Conservation (phyloP, 768 basidiomycete genomes). For the Pisolithus orientalis region DNA sequence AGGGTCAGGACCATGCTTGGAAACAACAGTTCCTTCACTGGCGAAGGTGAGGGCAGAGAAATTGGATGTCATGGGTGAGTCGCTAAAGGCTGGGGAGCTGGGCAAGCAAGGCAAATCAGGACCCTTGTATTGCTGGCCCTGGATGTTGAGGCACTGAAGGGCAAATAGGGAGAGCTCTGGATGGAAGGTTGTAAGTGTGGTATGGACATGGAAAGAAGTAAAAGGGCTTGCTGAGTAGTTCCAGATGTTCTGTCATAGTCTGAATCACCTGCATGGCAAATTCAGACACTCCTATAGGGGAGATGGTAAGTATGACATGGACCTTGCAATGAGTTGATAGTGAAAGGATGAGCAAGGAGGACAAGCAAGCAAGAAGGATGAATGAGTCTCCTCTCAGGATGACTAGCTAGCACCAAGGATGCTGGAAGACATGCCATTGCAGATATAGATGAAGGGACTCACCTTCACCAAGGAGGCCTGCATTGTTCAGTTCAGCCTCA, state of each 20-base stretch:
- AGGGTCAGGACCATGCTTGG: conserved; percentile 15
- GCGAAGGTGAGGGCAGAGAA: conserved; percentile 1
- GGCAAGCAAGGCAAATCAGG: neutral
- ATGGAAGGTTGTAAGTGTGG: conserved; percentile 2
- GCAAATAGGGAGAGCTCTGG: conserved; percentile 1
- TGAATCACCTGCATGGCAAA: neutral
- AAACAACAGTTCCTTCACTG: conserved; percentile 1
- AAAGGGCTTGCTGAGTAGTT: neutral
- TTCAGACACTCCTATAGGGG: neutral
- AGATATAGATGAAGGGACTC: conserved; percentile 20
- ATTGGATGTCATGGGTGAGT: neutral
- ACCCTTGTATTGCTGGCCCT: neutral
- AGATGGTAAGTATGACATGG: neutral
- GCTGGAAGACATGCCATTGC: neutral
- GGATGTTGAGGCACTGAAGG: neutral
- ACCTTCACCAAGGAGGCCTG: conserved; percentile 20
- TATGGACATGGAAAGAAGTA: neutral
- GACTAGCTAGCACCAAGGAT: too few relatives aligned
- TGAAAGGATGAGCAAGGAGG: too few relatives aligned
- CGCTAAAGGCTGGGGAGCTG: neutral
- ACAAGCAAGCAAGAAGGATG: too few relatives aligned
- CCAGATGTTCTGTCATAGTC: neutral
- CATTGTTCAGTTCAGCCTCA: conserved; percentile 1
- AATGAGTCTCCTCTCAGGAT: too few relatives aligned
- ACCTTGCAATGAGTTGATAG: neutral